Evolutionary conservation across 2,329 filamentous ascomycete genomes (phyloP).

Genomic region (Aspergillus japonicus): DNA sequence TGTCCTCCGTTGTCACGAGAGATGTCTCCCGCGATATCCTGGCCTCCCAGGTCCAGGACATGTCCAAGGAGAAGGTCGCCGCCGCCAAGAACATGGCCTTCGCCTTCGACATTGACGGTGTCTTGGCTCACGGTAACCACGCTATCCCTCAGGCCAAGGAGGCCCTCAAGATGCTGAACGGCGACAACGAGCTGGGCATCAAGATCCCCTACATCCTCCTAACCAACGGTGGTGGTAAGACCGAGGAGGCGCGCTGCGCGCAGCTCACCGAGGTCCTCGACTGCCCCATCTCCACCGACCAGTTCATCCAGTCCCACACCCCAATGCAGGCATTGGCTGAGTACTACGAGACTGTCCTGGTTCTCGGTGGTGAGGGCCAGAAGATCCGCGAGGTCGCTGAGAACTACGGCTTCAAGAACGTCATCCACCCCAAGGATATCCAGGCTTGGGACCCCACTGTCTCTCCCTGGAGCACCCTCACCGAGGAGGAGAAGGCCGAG

Average conservation of each 20-base stretch:
- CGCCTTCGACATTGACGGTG: constrained; percentile 69
- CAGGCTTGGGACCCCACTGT: constrained; percentile 67
- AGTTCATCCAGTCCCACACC: constrained; percentile 76
- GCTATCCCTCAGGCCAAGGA: constrained; percentile 67
- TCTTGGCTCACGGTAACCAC: constrained; percentile 70
- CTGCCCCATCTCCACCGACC: constrained; percentile 65
- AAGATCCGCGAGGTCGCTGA: constrained; percentile 71
- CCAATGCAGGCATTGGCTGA: constrained; percentile 73
- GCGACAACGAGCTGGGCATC: constrained; percentile 74
- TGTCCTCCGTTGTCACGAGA: constrained; percentile 60
- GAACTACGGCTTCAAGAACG: constrained; percentile 71
- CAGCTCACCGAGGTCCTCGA: constrained; percentile 67
- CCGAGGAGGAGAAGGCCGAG: constrained; percentile 64
- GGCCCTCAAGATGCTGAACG: constrained; percentile 69
- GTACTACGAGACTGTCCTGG: constrained; percentile 74
- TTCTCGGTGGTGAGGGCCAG: constrained; percentile 73
- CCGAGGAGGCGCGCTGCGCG: constrained; percentile 62
- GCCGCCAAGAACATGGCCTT: constrained; percentile 79
- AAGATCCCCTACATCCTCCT: constrained; percentile 75
- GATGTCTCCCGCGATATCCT: constrained; percentile 63
- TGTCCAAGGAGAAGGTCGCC: constrained; percentile 63
- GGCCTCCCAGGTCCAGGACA: constrained; percentile 67
- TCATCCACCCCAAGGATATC: constrained; percentile 72
- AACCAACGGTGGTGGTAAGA: constrained; percentile 73
- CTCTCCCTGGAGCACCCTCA: constrained; percentile 68